Conservation (phyloP, 306 rosid genomes). For the Quercus glauca region DNA sequence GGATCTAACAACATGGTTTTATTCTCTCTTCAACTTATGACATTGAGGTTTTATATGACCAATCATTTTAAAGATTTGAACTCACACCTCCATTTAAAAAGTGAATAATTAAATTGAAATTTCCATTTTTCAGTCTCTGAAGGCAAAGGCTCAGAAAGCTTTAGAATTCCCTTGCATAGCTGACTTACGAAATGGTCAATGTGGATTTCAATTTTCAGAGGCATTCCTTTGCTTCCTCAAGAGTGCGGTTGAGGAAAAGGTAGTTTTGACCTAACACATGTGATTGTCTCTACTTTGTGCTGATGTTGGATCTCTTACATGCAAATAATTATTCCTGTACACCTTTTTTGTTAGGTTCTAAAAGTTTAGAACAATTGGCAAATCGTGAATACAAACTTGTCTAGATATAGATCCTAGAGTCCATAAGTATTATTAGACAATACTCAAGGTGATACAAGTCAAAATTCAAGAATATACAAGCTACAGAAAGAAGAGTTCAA, state of each 20-base stretch:
- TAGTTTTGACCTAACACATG: constrained; percentile 6
- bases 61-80: constrained; percentile 11
- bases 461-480: no score
- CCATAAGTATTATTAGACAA: no score
- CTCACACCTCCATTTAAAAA: constrained; percentile 8
- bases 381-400: no score
- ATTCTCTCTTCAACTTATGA: no score
- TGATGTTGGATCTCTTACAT: not conserved
- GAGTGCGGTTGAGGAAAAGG: constrained; percentile 89
- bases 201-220: constrained; percentile 79
- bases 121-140: constrained; percentile 69
- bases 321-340: not conserved
- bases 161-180: constrained; percentile 94
- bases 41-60: no score
- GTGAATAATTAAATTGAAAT: constrained; percentile 1
- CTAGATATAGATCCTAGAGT: no score
- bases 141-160: constrained; percentile 81
- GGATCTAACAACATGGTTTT: no score
- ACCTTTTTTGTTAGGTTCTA: no score
- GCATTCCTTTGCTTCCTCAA: constrained; percentile 86
- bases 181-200: constrained; percentile 72
- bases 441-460: no score
- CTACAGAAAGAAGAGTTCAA: no score
- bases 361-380: no score
- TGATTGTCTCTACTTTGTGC: not conserved